A percentile compares a stretch with the other conserved stretches of the same genome.
Conservation (phyloP, 495 filamentous ascomycete genomes). For the Lophium mytilinum region DNA sequence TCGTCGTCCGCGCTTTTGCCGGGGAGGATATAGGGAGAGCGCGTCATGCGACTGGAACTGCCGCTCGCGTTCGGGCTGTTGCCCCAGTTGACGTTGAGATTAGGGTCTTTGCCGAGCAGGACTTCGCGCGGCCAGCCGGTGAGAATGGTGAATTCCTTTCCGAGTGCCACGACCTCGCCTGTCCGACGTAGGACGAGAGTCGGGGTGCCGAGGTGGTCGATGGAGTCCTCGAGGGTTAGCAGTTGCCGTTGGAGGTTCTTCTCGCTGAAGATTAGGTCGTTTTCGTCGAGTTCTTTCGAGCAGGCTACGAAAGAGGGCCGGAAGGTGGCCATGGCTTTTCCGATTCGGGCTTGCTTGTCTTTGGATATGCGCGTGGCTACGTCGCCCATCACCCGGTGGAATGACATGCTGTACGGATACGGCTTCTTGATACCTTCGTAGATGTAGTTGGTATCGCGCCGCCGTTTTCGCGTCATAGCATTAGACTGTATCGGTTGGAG, state of each 20-base stretch:
- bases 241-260: slow-evolving; percentile 90
- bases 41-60: slow-evolving; percentile 29
- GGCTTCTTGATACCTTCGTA: slow-evolving; percentile 84
- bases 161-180: slow-evolving; percentile 83
- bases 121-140: slow-evolving; percentile 94
- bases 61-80: slow-evolving; percentile 27
- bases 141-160: slow-evolving; percentile 88
- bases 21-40: slow-evolving; percentile 21
- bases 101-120: slow-evolving; percentile 76
- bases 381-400: slow-evolving; percentile 79
- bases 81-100: slow-evolving; percentile 79
- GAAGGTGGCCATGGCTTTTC: slow-evolving; percentile 77
- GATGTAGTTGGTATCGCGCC: slow-evolving; percentile 70
- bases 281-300: slow-evolving; percentile 67
- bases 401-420: slow-evolving; percentile 81
- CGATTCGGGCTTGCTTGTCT: slow-evolving; percentile 66
- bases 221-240: slow-evolving; percentile 84
- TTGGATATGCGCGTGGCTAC: slow-evolving; percentile 67
- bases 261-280: slow-evolving; percentile 95
- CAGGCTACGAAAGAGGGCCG: slow-evolving; percentile 88
- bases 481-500: slow-evolving; percentile 18
- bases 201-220: slow-evolving; percentile 67
- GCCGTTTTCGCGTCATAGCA: slow-evolving; percentile 38
- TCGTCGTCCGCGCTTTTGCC: slow-evolving; percentile 25
- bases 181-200: slow-evolving; percentile 87